phyloP scores from a whole-genome alignment of 495 filamentous ascomycete genomes.

The Penicillium coffeae region DNA sequence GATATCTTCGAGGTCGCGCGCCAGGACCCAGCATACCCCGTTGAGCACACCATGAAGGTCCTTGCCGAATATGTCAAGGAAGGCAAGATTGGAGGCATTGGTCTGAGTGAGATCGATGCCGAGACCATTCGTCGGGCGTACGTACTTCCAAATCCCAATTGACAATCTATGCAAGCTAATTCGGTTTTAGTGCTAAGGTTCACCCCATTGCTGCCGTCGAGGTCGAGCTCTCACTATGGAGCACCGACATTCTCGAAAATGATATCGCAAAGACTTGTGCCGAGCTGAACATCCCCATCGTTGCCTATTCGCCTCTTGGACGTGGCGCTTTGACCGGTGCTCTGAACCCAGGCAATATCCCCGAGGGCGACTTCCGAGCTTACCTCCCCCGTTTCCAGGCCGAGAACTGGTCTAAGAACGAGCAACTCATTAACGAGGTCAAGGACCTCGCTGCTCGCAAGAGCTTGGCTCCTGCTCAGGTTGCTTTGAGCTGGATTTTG shows the following conservation, averaged over 20 bases:
- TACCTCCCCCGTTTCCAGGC: constrained; percentile 61
- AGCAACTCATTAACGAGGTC: constrained; percentile 64
- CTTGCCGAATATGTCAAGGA: constrained; percentile 64
- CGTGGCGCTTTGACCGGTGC: constrained; percentile 55
- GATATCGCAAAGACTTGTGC: constrained; percentile 69
- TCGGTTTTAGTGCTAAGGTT: constrained; percentile 46
- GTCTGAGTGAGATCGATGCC: constrained; percentile 67
- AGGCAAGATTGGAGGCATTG: constrained; percentile 76
- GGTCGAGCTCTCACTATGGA: constrained; percentile 71
- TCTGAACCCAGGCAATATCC: constrained; percentile 61
- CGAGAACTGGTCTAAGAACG: constrained; percentile 68
- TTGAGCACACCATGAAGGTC: constrained; percentile 54
- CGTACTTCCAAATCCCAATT: constrained; percentile 7
- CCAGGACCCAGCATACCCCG: constrained; percentile 59
- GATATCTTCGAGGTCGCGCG: constrained; percentile 80
- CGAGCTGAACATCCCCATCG: constrained; percentile 65
- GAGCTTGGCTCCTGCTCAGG: constrained; percentile 66
- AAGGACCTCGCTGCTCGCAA: constrained; percentile 65
- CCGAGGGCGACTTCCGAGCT: constrained; percentile 52
- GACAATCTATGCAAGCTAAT: constrained; percentile 10
- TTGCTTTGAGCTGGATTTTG: constrained; percentile 72
- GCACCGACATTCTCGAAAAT: constrained; percentile 66
- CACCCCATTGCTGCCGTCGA: constrained; percentile 72
- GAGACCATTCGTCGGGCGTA: constrained; percentile 70
- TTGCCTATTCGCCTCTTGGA: constrained; percentile 63